phyloP scores from a whole-genome alignment of 2,329 filamentous ascomycete species.

The Aspergillus pseudoviridinutans region DNA sequence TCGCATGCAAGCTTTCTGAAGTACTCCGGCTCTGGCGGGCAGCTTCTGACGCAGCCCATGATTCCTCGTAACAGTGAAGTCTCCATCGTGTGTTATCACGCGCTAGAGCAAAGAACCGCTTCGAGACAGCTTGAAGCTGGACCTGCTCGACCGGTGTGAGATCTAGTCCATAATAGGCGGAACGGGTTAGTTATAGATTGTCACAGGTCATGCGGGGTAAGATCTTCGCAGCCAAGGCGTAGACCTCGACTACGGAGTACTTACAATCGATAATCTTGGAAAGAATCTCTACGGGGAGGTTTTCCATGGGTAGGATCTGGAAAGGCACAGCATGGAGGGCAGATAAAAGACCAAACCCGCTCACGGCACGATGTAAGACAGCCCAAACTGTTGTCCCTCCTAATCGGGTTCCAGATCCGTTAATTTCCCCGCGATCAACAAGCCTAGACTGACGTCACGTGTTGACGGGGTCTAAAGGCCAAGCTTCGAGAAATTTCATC shows the following conservation, averaged over 20 bases:
- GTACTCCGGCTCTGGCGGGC: conserved; percentile 17
- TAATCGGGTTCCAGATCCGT: conserved; percentile 3
- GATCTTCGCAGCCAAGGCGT: background rate
- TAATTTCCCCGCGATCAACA: conserved; percentile 12
- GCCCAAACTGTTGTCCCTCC: background rate
- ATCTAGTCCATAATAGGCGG: conserved; percentile 40
- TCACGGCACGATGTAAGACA: background rate
- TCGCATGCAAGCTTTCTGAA: conserved; percentile 49
- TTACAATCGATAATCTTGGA: conserved; percentile 61
- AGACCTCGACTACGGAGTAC: conserved; percentile 21
- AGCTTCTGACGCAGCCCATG: conserved; percentile 57
- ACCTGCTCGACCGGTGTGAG: conserved; percentile 64
- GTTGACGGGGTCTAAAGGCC: background rate
- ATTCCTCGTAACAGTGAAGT: conserved; percentile 66
- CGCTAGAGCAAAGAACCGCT: conserved; percentile 60
- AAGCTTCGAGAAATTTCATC: background rate
- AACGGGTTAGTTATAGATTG: conserved; percentile 10
- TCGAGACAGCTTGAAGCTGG: conserved; percentile 65
- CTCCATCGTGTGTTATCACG: conserved; percentile 78
- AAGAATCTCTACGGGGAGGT: conserved; percentile 61
- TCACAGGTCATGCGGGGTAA: conserved; percentile 17
- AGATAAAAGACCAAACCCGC: background rate
- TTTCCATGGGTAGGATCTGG: conserved; percentile 41
- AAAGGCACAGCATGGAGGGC: conserved; percentile 25
- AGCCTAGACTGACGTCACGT: conserved; percentile 14